A percentile compares a stretch with the other conserved stretches of the same genome.
Conservation (phyloP, 305 asterid genomes). For the Lippia alba region DNA sequence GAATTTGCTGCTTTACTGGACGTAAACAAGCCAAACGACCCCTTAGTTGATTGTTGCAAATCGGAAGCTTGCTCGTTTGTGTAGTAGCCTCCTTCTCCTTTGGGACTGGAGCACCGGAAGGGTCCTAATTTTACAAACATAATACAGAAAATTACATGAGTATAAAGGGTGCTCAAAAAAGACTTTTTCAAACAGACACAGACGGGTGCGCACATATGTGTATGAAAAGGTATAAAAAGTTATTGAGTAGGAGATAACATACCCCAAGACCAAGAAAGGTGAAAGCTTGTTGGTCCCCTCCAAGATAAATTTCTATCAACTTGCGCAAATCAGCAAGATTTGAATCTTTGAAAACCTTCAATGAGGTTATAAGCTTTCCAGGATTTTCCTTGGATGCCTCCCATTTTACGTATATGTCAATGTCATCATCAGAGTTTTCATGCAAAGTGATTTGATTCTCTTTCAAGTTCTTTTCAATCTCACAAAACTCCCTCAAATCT, state of each 20-base stretch:
- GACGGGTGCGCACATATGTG: too few relatives aligned
- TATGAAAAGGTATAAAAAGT: background rate
- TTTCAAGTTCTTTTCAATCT: slow-evolving; percentile 40
- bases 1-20: slow-evolving; percentile 47
- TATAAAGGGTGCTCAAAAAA: background rate
- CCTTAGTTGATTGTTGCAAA: slow-evolving; percentile 57
- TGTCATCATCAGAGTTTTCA: slow-evolving; percentile 27
- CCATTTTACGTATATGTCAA: slow-evolving; percentile 74
- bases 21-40: slow-evolving; percentile 75
- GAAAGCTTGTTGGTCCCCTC: slow-evolving; percentile 63
- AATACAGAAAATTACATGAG: background rate
- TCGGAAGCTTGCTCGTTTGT: slow-evolving; percentile 59
- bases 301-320: slow-evolving; percentile 73
- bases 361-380: slow-evolving; percentile 60
- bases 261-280: slow-evolving; percentile 79
- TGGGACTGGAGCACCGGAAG: slow-evolving; percentile 72
- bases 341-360: slow-evolving; percentile 67
- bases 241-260: slow-evolving; percentile 16
- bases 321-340: slow-evolving; percentile 82
- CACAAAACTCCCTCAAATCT: slow-evolving; percentile 11
- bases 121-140: slow-evolving; percentile 31
- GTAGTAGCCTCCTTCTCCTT: slow-evolving; percentile 64
- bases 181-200: background rate
- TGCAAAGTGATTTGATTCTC: slow-evolving; percentile 39
- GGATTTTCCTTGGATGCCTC: slow-evolving; percentile 83